These are phyloP conservation scores for Fusarium mundagurra DNA, from an alignment of 2,329 filamentous ascomycete species.

Conservation along the genomic window DNA sequence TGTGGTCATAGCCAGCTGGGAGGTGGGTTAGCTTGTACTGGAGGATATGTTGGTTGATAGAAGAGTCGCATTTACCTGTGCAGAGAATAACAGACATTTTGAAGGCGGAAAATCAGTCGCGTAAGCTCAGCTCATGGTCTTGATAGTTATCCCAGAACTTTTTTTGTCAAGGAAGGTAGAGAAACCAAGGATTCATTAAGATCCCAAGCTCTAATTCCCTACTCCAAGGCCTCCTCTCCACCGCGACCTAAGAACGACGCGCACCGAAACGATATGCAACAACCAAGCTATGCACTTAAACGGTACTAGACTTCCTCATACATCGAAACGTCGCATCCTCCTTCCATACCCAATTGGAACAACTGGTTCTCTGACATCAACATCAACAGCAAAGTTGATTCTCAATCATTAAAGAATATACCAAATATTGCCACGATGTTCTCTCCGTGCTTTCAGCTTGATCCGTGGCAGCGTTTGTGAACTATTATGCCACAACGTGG, in stretches of 20 bases:
- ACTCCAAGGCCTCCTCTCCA: conserved; percentile 17
- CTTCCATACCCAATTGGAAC: neutral
- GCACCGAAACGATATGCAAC: conserved; percentile 12
- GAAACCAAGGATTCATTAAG: conserved; percentile 3
- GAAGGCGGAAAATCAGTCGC: conserved; percentile 26
- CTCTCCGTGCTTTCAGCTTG: neutral
- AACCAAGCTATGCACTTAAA: conserved; percentile 28
- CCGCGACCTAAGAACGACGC: conserved; percentile 11
- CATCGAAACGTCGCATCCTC: neutral
- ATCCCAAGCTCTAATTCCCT: conserved; percentile 33
- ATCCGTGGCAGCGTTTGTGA: neutral
- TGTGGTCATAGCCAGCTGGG: conserved; percentile 70
- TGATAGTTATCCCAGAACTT: conserved; percentile 29
- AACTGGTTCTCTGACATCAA: neutral
- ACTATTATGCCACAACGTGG: neutral
- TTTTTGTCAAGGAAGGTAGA: conserved; percentile 13
- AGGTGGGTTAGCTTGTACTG: conserved; percentile 33
- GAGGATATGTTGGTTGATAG: neutral
- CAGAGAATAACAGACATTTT: conserved; percentile 71
- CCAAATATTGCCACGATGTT: too few relatives aligned
- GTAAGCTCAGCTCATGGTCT: conserved; percentile 40
- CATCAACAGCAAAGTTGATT: neutral
- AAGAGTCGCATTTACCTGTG: conserved; percentile 58
- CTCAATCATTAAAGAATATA: neutral
- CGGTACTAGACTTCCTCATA: neutral